Evolutionary conservation across 2,329 filamentous ascomycete genomes (phyloP).

Genomic region (Rhexocercosporidium sp.): DNA sequence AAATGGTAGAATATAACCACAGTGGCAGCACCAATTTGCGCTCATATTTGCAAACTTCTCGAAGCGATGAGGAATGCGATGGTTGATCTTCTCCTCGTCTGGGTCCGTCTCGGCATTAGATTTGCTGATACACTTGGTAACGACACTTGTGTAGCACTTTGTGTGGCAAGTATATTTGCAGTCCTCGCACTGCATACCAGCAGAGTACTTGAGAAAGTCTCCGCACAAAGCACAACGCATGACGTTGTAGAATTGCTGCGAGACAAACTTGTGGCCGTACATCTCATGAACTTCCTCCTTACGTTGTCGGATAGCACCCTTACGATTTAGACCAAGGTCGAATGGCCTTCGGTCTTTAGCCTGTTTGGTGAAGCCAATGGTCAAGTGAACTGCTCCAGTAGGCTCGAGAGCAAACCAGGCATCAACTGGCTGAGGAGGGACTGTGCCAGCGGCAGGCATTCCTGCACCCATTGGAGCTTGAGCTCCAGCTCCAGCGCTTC

Average conservation of each 20-base stretch:
- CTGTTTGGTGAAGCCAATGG: conserved; percentile 91
- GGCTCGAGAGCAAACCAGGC: conserved; percentile 98
- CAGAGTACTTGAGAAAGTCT: conserved; percentile 97
- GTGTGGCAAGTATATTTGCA: conserved; percentile 99
- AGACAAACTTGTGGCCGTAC: conserved; percentile 98
- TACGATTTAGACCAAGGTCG: conserved; percentile 89
- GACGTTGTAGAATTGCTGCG: conserved; percentile 99
- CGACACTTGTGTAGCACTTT: conserved; percentile 94
- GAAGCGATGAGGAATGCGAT: conserved; percentile 97
- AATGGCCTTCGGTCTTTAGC: conserved; percentile 81
- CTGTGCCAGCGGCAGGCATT: conserved; percentile 42
- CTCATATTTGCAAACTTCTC: conserved; percentile 96
- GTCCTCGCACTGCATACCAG: conserved; percentile 98
- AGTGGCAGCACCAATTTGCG: conserved; percentile 99
- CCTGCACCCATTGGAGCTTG: conserved; percentile 36
- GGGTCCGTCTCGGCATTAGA: conserved; percentile 98
- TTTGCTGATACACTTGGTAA: conserved; percentile 99
- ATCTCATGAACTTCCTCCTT: conserved; percentile 99
- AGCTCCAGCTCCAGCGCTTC: conserved; percentile 42
- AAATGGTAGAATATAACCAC: conserved; percentile 92
- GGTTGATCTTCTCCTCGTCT: conserved; percentile 99
- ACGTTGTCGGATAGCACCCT: conserved; percentile 94
- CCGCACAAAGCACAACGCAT: conserved; percentile 99
- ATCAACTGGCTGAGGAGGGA: conserved; percentile 68
- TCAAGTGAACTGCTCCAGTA: conserved; percentile 88